These are phyloP conservation scores for Quercus wislizeni DNA, from an alignment of 306 rosid species.

Conservation along the genomic window DNA sequence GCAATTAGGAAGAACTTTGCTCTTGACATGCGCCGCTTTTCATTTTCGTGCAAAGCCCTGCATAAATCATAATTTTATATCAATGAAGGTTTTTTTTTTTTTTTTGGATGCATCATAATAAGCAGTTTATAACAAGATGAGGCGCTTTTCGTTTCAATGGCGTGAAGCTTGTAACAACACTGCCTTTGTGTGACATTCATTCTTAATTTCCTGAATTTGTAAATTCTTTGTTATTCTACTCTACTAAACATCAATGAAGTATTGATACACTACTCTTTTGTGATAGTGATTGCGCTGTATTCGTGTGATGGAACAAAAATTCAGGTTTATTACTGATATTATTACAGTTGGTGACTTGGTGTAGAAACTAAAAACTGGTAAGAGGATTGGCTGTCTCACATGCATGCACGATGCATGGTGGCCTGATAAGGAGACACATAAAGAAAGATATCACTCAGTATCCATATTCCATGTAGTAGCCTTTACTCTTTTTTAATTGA, in stretches of 20 bases:
- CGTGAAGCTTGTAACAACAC: too few species aligned
- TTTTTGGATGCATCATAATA: too few species aligned
- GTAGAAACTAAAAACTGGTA: background rate
- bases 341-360: background rate
- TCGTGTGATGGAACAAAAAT: background rate
- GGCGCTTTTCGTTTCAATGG: background rate
- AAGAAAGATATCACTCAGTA: background rate
- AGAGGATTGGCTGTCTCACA: background rate
- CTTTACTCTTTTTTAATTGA: too few species aligned
- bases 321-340: background rate
- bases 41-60: constrained; percentile 86
- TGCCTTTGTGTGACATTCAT: too few species aligned
- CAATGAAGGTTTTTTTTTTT: background rate
- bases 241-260: too few species aligned
- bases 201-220: too few species aligned
- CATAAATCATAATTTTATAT: background rate
- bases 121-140: background rate
- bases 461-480: background rate
- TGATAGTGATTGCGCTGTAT: background rate
- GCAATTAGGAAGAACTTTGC: constrained; percentile 72
- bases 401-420: background rate
- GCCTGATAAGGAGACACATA: background rate
- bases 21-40: constrained; percentile 38
- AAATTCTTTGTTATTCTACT: too few species aligned
- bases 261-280: too few species aligned